phyloP scores from a whole-genome alignment of 163 green algal genomes.

The Scenedesmus sp. region DNA sequence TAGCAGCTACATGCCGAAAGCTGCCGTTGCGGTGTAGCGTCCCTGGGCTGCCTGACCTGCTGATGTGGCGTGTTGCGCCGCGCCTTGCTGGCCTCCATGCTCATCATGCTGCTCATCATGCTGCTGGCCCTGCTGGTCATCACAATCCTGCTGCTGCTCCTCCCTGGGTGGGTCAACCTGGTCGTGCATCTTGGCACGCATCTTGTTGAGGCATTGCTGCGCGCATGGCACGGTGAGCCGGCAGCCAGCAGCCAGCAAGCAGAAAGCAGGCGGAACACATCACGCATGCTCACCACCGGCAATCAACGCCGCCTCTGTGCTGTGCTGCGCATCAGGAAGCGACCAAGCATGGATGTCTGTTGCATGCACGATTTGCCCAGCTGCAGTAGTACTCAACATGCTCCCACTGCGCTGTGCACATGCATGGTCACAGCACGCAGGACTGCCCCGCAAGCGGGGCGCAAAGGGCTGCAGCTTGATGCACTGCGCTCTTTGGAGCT shows the following conservation, averaged over 20 bases:
- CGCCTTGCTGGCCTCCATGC: neutral
- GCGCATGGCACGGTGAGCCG: neutral
- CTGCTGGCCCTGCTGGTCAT: neutral
- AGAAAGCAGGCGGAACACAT: neutral
- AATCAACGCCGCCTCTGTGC: no score
- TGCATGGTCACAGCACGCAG: no score
- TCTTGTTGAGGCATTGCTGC: constrained; percentile 2
- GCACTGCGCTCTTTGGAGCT: neutral
- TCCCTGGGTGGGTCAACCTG: neutral
- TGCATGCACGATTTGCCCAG: no score
- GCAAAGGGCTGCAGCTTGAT: neutral
- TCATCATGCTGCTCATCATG: neutral
- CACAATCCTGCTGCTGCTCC: neutral
- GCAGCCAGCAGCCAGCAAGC: no score
- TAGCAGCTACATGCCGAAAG: neutral
- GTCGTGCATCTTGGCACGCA: neutral
- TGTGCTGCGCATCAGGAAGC: no score
- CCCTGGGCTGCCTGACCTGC: neutral
- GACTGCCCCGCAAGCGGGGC: neutral
- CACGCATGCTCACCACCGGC: no score
- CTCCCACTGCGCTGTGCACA: no score
- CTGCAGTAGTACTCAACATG: no score
- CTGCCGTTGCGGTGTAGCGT: no score
- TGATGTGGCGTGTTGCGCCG: neutral
- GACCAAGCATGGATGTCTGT: no score